These are phyloP conservation scores for Alternaria incomplexa DNA, from an alignment of 2,329 filamentous ascomycete genomes.

Conservation along the genomic window DNA sequence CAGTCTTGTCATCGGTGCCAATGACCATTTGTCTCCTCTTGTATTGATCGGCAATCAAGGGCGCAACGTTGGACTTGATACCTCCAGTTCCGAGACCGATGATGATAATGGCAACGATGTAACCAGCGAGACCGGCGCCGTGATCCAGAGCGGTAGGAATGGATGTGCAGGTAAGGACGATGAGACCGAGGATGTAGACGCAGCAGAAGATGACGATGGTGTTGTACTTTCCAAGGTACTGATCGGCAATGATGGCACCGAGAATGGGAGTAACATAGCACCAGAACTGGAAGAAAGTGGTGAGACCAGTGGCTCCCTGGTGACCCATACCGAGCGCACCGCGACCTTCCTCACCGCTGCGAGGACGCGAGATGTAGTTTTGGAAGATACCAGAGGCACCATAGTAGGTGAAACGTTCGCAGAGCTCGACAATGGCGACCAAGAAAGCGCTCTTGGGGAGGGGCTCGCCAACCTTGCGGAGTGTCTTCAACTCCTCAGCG, in stretches of 20 bases:
- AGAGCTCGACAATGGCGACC: slow-evolving; percentile 58
- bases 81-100: slow-evolving; percentile 77
- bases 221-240: slow-evolving; percentile 72
- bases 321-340: slow-evolving; percentile 54
- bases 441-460: slow-evolving; percentile 56
- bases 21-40: slow-evolving; percentile 51
- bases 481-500: slow-evolving; percentile 50
- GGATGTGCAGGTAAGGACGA: slow-evolving; percentile 70
- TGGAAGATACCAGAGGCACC: slow-evolving; percentile 57
- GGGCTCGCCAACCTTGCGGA: slow-evolving; percentile 55
- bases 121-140: slow-evolving; percentile 67
- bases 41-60: slow-evolving; percentile 58
- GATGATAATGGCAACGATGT: slow-evolving; percentile 66
- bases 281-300: slow-evolving; percentile 54
- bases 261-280: slow-evolving; percentile 38
- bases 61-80: slow-evolving; percentile 79
- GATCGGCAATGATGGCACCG: slow-evolving; percentile 66
- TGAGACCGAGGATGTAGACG: slow-evolving; percentile 70
- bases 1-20: slow-evolving; percentile 50
- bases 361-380: slow-evolving; percentile 56
- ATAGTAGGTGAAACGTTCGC: slow-evolving; percentile 59
- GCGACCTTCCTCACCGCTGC: slow-evolving; percentile 45
- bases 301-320: slow-evolving; percentile 53
- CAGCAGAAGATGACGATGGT: slow-evolving; percentile 72
- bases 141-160: slow-evolving; percentile 68